A percentile compares a stretch with the other conserved stretches of the same genome.
phyloP scores from a whole-genome alignment of 1,284 basidiomycete species.

The Cutaneotrichosporon sp. region DNA sequence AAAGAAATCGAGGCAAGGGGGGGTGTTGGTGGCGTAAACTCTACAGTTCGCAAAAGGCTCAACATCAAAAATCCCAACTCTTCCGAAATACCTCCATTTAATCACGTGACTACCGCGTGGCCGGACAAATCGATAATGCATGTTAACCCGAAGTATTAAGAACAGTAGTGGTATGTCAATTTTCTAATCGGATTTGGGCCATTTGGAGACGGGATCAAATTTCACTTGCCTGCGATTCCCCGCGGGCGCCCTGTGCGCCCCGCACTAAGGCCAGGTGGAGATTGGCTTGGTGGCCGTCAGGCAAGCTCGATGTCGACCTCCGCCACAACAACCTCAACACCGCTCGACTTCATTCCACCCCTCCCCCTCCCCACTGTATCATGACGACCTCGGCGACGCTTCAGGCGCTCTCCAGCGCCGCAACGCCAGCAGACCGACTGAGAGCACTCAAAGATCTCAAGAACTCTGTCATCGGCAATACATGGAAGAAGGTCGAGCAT shows the following conservation, averaged over 20 bases:
- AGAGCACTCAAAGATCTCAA: constrained; percentile 43
- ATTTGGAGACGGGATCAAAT: neutral
- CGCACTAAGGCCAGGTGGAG: too few relatives aligned
- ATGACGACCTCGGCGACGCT: constrained; percentile 16
- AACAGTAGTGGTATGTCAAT: too few relatives aligned
- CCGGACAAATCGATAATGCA: too few relatives aligned
- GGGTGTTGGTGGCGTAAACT: neutral
- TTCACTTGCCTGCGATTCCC: neutral
- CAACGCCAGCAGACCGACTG: constrained; percentile 21
- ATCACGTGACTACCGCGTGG: too few relatives aligned
- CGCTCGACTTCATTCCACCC: neutral
- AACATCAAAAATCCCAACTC: neutral
- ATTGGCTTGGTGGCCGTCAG: too few relatives aligned
- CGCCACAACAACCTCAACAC: too few relatives aligned
- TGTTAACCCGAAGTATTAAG: too few relatives aligned
- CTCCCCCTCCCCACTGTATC: neutral
- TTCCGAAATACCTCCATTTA: neutral
- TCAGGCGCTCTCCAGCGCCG: constrained; percentile 9
- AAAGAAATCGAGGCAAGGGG: too few relatives aligned
- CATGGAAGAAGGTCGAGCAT: constrained; percentile 46
- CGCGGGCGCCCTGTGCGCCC: too few relatives aligned
- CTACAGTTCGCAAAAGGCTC: neutral
- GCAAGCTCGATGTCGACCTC: too few relatives aligned
- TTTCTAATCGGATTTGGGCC: neutral
- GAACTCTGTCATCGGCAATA: constrained; percentile 48